Conservation (phyloP, 2,329 filamentous ascomycete genomes). For the Davidsoniella eucalypti region DNA sequence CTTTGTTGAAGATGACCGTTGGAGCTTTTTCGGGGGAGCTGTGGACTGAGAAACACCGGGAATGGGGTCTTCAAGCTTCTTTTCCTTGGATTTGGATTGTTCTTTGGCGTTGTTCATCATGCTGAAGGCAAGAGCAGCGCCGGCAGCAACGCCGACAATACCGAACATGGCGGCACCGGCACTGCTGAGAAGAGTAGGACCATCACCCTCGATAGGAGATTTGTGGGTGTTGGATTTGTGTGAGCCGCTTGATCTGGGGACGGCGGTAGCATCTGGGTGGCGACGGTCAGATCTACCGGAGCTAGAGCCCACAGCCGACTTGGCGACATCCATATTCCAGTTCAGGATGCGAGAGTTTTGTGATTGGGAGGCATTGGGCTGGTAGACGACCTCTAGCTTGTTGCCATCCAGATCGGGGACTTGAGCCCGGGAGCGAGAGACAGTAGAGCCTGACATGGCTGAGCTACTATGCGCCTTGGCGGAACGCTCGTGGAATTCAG, state of each 20-base stretch:
- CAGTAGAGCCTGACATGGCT: constrained; percentile 1
- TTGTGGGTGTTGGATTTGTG: neutral
- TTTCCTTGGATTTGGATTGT: neutral
- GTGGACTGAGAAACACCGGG: neutral
- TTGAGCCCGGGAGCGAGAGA: constrained; percentile 26
- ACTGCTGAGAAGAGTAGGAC: constrained; percentile 7
- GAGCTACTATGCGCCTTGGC: neutral
- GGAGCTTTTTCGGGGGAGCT: neutral
- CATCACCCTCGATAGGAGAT: constrained; percentile 2
- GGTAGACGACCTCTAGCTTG: constrained; percentile 61
- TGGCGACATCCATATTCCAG: constrained; percentile 32
- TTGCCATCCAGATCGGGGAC: constrained; percentile 72
- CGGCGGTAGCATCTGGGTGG: neutral
- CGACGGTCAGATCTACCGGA: neutral
- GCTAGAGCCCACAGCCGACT: constrained; percentile 13
- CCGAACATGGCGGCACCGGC: constrained; percentile 12
- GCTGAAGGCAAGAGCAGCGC: constrained; percentile 12
- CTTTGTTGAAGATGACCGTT: neutral
- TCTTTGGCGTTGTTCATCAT: constrained; percentile 10
- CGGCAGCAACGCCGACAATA: constrained; percentile 12
- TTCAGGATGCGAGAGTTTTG: constrained; percentile 28
- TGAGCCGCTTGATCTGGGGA: constrained; percentile 1
- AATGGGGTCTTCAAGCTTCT: neutral
- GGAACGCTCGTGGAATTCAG: constrained; percentile 1
- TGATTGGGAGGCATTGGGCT: constrained; percentile 19